Percentiles rank a stretch among this genome's conserved stretches.
These are phyloP conservation scores for Monilinia fructigena DNA, from an alignment of 2,329 filamentous ascomycete genomes.

Conservation along the genomic window DNA sequence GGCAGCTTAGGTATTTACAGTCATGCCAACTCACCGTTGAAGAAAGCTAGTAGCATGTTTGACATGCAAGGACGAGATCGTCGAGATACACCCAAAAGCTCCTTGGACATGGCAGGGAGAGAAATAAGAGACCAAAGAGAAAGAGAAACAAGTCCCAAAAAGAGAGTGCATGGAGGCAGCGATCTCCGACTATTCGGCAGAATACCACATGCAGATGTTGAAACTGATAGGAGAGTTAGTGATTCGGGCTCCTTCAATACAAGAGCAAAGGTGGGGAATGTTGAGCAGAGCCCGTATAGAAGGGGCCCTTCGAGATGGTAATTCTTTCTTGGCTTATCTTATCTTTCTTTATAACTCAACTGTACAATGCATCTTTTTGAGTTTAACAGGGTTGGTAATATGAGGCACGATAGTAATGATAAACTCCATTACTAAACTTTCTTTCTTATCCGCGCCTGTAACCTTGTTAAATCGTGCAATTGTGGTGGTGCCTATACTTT, in stretches of 20 bases:
- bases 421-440: neutral
- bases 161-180: constrained; percentile 32
- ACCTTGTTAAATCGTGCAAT: neutral
- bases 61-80: constrained; percentile 49
- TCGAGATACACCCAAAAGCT: constrained; percentile 55
- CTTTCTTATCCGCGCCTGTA: neutral
- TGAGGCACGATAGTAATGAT: neutral
- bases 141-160: constrained; percentile 36
- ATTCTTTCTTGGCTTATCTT: constrained; percentile 6
- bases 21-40: constrained; percentile 78
- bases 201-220: constrained; percentile 25
- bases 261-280: constrained; percentile 26
- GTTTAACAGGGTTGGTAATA: neutral
- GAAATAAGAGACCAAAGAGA: constrained; percentile 38
- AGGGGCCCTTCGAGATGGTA: constrained; percentile 36
- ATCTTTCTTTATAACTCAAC: constrained; percentile 1
- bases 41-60: constrained; percentile 68
- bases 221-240: constrained; percentile 31
- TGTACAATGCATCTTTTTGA: constrained; percentile 11
- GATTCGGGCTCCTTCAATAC: constrained; percentile 27
- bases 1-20: constrained; percentile 78
- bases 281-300: constrained; percentile 32
- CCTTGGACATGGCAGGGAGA: constrained; percentile 56
- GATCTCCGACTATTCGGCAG: constrained; percentile 21
- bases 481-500: neutral